Evolutionary conservation across 495 filamentous ascomycete genomes (phyloP), one percentile per base, ranked within the genome.

Genomic region (Trypethelium eluteriae): DNA sequence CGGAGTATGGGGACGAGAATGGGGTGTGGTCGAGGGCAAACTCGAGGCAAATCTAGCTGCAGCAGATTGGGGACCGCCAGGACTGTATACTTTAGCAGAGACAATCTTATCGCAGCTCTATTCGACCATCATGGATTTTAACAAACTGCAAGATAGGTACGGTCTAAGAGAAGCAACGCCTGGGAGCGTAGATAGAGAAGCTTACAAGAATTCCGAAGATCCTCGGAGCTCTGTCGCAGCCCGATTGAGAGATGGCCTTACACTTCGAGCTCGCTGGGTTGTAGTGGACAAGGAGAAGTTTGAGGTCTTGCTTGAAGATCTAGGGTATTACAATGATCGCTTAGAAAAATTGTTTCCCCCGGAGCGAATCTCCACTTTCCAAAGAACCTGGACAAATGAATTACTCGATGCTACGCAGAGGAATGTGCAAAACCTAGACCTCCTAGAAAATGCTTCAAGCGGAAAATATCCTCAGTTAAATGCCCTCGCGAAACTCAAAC

Each of bases 221-320:
- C n/a, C 38, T 9, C 39, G 56, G 38, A 65, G 62, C 32, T 50
- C 64, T 25, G 61, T 38, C 5, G 47, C 63, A 9, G 47, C 34
- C 50, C 65, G 62, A 47, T 44, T 50, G 6, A 65, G 66, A 44
- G 69, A 72, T 35, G 73, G 70, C 50, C 46, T 75, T 25, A 72
- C 68, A 34, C 50, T 78, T 38, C 69, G 73, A 38, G 74, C 76
- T 11, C 71, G 67, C 62, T 78, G 76, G 76, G 76, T 75, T n/a
- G 73, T 78, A 32, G 68, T 63, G 18, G 76, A 78, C 66, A 76
- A 75, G 66, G 76, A 77, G n/a, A 77, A 78, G 66, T 77, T 78
- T 63, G 70, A 63, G 16, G 66, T 65, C n/a, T 66, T 78, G 3
- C 62, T 78, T 14, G 63, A 68, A 36, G 76, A 77, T 62, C 70